These are phyloP conservation scores for Nannizzia gypsea DNA, from an alignment of 2,329 filamentous ascomycete species.

Conservation along the genomic window DNA sequence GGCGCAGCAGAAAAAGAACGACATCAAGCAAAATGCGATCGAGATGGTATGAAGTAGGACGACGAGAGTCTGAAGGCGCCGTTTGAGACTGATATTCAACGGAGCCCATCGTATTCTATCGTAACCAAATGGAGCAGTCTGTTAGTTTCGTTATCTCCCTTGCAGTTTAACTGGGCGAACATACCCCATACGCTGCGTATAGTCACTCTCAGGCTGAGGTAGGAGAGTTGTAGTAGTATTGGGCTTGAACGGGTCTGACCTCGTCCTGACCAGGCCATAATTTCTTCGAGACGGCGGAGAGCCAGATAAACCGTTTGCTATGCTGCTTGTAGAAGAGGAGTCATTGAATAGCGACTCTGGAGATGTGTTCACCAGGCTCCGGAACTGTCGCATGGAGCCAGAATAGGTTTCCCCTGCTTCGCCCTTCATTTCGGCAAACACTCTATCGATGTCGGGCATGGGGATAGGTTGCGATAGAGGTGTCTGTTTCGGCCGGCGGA, in stretches of 20 bases:
- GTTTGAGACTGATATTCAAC: constrained; percentile 56
- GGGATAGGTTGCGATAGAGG: neutral
- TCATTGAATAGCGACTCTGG: neutral
- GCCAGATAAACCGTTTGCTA: neutral
- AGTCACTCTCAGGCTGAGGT: neutral
- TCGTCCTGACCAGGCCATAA: neutral
- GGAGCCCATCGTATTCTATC: constrained; percentile 65
- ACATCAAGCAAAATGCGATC: constrained; percentile 57
- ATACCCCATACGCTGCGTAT: constrained; percentile 3
- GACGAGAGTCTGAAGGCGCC: constrained; percentile 65
- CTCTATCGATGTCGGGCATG: constrained; percentile 12
- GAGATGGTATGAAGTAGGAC: constrained; percentile 62
- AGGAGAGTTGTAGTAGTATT: neutral
- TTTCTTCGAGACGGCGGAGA: neutral
- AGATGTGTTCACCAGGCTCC: neutral
- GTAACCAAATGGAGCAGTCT: neutral
- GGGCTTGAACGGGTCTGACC: neutral
- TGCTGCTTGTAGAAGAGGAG: neutral
- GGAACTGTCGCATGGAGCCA: constrained; percentile 1
- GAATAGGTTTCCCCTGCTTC: neutral
- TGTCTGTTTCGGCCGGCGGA: neutral
- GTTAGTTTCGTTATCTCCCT: neutral
- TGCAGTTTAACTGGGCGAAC: neutral
- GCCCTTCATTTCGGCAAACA: constrained; percentile 6
- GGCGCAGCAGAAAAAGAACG: constrained; percentile 84